Evolutionary conservation across 179 eudicot genomes (phyloP), one percentile per base, ranked within the genome.

Genomic region (Pouteria campechiana): DNA sequence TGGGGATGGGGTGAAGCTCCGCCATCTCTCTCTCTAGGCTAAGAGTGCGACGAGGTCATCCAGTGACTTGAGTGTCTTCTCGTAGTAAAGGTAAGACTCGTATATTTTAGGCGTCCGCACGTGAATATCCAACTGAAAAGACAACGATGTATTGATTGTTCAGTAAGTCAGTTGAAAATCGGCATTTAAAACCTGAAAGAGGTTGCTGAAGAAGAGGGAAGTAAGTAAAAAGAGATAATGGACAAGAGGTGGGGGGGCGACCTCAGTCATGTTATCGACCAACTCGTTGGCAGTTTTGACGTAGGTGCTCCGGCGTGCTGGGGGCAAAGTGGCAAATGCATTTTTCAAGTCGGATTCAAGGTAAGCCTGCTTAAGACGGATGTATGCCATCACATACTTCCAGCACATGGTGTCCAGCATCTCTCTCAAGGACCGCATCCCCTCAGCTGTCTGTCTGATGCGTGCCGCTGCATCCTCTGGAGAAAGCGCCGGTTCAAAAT

Each of bases 391-490:
- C 7, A 87, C 68, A 34, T 79, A 87, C 76, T 83, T 69, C 96
- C 96, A 87, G 6, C 93, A 72, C 89, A 72, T 79, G 11, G 81
- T 75, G 14, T 87, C 96, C 60, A 87, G 39, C 96, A 87, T 87
- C 22, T 70, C 77, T 61, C 82, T 57, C 3, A 87, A 45, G 48
- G 75, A 51, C 39, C 77, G 96, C 4, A 87, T 57, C 18, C 94
- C 96, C 32, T 86, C 83, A 0, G 93, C 85, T 0, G 96, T 82
- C 41, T 82, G 78, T 19, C 64, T 58, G 1, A 87, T 83, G 44
- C 96, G 48, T 2, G 75, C 68, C 25, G 56, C 86, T 3, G 96
- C 78, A 10, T 83, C 85, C 21, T 87, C 94, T 0, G 96, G 86
- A 11, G 94, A 83, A 41, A 87, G 55, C 7, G 76, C 90, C 1